Evolutionary conservation across 2,329 filamentous ascomycete genomes (phyloP).

Genomic region (Colletotrichum endophyticum): DNA sequence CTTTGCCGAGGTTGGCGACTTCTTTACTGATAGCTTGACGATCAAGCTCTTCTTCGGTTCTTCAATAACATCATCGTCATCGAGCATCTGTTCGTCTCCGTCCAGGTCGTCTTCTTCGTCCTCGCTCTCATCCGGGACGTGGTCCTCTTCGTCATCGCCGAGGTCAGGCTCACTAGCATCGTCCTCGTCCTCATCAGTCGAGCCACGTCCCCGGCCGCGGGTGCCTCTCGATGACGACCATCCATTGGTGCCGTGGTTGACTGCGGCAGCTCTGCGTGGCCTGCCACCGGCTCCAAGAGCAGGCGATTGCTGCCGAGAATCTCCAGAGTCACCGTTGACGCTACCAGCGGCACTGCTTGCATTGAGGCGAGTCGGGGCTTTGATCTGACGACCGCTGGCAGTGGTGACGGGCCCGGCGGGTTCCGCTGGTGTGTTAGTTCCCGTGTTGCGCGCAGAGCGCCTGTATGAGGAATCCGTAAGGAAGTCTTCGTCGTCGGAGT

Average conservation of each 20-base stretch:
- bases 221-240: constrained; percentile 36
- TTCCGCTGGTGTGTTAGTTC: constrained; percentile 75
- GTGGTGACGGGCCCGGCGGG: constrained; percentile 69
- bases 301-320: constrained; percentile 29
- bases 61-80: constrained; percentile 57
- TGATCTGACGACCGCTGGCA: constrained; percentile 85
- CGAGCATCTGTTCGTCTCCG: constrained; percentile 59
- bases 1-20: constrained; percentile 33
- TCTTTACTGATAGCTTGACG: constrained; percentile 70
- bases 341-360: constrained; percentile 52
- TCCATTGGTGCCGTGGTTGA: constrained; percentile 54
- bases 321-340: constrained; percentile 49
- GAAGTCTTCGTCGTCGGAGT: constrained; percentile 81
- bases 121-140: constrained; percentile 65
- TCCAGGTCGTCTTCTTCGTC: constrained; percentile 65
- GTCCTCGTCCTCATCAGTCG: constrained; percentile 62
- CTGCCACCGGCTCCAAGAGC: constrained; percentile 50
- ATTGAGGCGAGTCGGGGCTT: constrained; percentile 69
- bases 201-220: constrained; percentile 45
- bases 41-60: constrained; percentile 65
- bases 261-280: constrained; percentile 55
- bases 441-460: constrained; percentile 77
- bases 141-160: constrained; percentile 77
- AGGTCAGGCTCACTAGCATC: constrained; percentile 75
- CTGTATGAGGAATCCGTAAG: constrained; percentile 68